Evolutionary conservation across 2,329 filamentous ascomycete species (phyloP).

Genomic region (Trichoderma breve): DNA sequence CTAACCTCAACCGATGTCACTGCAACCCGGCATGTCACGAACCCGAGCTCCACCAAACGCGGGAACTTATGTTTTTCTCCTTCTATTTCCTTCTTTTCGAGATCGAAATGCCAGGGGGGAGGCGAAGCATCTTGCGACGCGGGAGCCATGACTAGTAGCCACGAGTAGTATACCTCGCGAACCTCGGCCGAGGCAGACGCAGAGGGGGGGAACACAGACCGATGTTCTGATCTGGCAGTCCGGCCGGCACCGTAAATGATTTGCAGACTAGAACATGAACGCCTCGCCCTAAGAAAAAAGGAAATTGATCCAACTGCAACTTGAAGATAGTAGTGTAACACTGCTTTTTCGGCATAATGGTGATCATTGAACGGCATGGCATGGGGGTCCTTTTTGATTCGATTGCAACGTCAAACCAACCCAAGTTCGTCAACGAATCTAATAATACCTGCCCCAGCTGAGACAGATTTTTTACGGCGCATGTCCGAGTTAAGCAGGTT

Average conservation of each 20-base stretch:
- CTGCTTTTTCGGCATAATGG: not conserved
- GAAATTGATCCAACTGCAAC: not conserved
- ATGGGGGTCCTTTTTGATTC: not conserved
- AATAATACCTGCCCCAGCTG: not conserved
- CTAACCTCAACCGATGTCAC: not conserved
- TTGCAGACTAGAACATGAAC: not conserved
- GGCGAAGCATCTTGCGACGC: constrained; percentile 5
- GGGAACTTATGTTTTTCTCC: constrained; percentile 8
- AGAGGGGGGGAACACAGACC: not conserved
- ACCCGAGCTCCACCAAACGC: constrained; percentile 10
- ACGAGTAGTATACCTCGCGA: not conserved
- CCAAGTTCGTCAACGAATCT: not conserved
- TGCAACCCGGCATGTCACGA: not conserved
- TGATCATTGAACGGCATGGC: constrained; percentile 1
- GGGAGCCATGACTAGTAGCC: not conserved
- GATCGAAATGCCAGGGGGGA: constrained; percentile 6
- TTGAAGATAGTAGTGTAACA: constrained; percentile 1
- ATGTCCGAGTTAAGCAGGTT: constrained; percentile 4
- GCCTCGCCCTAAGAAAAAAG: not conserved
- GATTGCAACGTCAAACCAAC: not conserved
- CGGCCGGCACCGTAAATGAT: not conserved
- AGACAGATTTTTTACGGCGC: not conserved
- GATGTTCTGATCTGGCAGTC: constrained; percentile 10
- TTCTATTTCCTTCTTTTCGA: not conserved
- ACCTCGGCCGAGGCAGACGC: not conserved